Percentiles rank a stretch among this genome's conserved stretches.
phyloP scores from a whole-genome alignment of 495 filamentous ascomycete species.

The Pyrenula aspistea region DNA sequence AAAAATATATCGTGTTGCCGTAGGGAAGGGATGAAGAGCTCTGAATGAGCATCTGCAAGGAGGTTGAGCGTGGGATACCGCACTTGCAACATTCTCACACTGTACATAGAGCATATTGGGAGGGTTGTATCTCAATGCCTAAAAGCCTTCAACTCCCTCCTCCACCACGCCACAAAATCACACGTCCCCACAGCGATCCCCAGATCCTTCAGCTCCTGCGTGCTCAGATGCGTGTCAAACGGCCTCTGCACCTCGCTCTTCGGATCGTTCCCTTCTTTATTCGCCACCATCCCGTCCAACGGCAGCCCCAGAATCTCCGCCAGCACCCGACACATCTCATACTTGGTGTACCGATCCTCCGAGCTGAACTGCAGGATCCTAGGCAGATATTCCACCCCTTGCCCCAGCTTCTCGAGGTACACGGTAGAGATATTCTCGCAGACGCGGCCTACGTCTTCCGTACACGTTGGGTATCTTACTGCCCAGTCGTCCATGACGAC shows the following conservation, averaged over 20 bases:
- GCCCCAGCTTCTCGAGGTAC: conserved; percentile 40
- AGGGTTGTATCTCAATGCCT: background rate
- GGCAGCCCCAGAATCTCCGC: conserved; percentile 70
- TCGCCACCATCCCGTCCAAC: conserved; percentile 55
- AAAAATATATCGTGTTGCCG: conserved; percentile 86
- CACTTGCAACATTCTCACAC: too few species aligned
- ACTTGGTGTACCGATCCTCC: conserved; percentile 83
- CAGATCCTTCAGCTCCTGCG: conserved; percentile 57
- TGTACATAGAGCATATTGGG: background rate
- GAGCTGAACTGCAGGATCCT: conserved; percentile 75
- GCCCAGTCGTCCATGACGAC: conserved; percentile 87
- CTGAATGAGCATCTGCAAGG: background rate
- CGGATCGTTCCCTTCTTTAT: conserved; percentile 66
- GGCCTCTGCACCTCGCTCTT: conserved; percentile 65
- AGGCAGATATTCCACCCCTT: conserved; percentile 36
- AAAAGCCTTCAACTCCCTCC: background rate
- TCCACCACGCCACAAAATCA: conserved; percentile 78
- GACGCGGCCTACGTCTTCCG: conserved; percentile 79
- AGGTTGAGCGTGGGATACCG: too few species aligned
- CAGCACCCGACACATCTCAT: conserved; percentile 73
- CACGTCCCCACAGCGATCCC: conserved; percentile 66
- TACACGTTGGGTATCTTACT: conserved; percentile 73
- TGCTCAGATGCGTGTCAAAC: conserved; percentile 84
- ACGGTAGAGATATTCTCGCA: conserved; percentile 56
- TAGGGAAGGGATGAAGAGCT: conserved; percentile 20